Base-by-base conservation (phyloP, 148 eudicot species). In the Oxyria digyna region DNA sequence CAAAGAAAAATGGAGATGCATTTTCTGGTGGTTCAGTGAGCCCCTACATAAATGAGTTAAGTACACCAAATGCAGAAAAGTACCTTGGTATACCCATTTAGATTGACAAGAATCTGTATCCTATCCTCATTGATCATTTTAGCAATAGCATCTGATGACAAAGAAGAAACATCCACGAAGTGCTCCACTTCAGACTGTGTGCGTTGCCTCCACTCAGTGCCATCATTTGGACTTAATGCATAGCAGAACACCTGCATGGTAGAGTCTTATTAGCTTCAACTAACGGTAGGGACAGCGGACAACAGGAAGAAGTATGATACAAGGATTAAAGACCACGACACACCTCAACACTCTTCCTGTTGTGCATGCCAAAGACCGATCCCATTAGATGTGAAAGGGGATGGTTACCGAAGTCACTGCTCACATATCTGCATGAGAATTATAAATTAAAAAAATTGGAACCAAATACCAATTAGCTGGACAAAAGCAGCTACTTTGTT, bases 291-390 rank as follows among this genome's bases (percentile, higher is more conserved):
- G 8, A 38, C 4, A 12, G 18, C n/a, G 29, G 14, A 72, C 27
- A 31, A 35, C 55, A 27, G 55, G 52, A 11, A 8, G 37, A 49
- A 15, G 24, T 33, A 66, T 23, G 57, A 23, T 37, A 2, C 43
- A 67, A 17, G 62, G 18, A 26, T 49, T 46, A 50, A 42, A 29
- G 4, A 27, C 43, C 63, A 17, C n/a, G n/a, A 31, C 74, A 49
- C 45, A 89, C 98, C 96, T 93, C 98, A 73, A 93, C 84, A 79
- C 87, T 82, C 67, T 87, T 83, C 70, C 81, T 72, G 77, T 87
- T 75, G 72, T 93, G 98, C 96, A 93, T 93, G 76, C 98, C 98
- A 76, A 93, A 93, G n/a, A 93, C 96, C 20, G 98, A 93, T 71
- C 96, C 96, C 98, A 93, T 93, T 72, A 93, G 82, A 81, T 93